Base-by-base conservation (phyloP, 805 yeast genomes). In the Yarrowia sp. region DNA sequence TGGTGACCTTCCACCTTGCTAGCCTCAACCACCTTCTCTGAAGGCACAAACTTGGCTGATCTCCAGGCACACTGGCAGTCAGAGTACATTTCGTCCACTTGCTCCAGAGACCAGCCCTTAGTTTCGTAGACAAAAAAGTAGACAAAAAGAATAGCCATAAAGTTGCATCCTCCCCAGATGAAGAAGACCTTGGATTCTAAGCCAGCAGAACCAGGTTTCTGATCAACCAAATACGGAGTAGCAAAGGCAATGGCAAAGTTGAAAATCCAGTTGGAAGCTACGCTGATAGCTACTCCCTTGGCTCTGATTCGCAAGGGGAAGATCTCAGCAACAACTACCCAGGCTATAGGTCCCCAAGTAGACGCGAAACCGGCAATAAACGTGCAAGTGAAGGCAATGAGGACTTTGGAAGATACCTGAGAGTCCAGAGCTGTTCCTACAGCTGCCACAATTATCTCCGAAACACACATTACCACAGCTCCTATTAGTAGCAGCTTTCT, bases 321-420 rank as follows among this genome's bases (percentile, higher is more conserved):
- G 67, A 88, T 82, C 77, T 88, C 92, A 16, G 90, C 84, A 74
- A 88, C 85, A 78, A 88, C 85, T 58, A 87, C 83, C 91, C 91
- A 87, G 69, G 82, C 79, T 72, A 83, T 81, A 35, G 82, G 84
- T 73, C 84, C 85, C 85, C 85, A 84, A 12, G 87, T 81, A 67
- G 81, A 76, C 32, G 88, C 88, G 72, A 86, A 86, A 70, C 85
- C 81, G 66, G 80, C 81, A 69, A 85, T 87, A 75, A 85, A 86
- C 71, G 86, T 76, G 80, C 86, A 86, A 70, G 86, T 81, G 72
- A 82, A 81, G 42, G 83, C 85, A 74, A 83, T 81, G 52, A 81
- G 71, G 78, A 84, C 73, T 75, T 84, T 45, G 94, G 94, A 1
- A 90, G 73, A 58, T 56, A 70, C 61, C 48, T 56, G 55, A 69